These are phyloP conservation scores for Chrysosporium queenslandicum DNA, from an alignment of 2,329 filamentous ascomycete species.

Conservation along the genomic window DNA sequence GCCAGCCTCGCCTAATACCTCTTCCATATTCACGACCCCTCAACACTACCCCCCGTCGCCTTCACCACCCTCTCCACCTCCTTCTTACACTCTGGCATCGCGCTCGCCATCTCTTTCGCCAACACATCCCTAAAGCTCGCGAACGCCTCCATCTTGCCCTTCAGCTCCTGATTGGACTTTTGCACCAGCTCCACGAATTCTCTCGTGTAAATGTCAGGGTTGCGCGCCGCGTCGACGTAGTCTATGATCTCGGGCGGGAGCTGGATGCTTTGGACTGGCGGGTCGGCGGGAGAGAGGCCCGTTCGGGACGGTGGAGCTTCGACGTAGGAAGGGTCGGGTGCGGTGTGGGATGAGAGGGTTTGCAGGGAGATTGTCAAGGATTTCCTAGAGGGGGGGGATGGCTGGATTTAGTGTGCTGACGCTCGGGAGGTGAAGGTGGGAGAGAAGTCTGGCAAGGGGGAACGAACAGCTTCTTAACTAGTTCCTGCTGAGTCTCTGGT, in stretches of 20 bases:
- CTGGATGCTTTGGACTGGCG: conserved; percentile 42
- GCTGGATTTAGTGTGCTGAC: not conserved
- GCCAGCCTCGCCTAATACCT: not conserved
- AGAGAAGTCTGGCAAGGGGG: no score
- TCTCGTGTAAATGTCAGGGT: conserved; percentile 57
- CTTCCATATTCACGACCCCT: not conserved
- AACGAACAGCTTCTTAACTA: conserved; percentile 48
- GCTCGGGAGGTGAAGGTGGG: not conserved
- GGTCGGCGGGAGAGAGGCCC: conserved; percentile 23
- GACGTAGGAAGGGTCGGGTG: conserved; percentile 21
- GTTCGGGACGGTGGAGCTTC: conserved; percentile 7
- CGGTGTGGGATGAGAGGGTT: conserved; percentile 38
- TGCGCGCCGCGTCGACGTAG: conserved; percentile 53
- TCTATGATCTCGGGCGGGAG: conserved; percentile 53
- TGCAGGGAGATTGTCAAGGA: conserved; percentile 45
- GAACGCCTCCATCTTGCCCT: conserved; percentile 52
- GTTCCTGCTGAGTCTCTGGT: conserved; percentile 45
- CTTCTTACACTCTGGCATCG: conserved; percentile 47
- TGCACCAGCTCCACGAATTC: conserved; percentile 57
- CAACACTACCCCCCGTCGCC: conserved; percentile 24
- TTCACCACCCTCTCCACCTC: conserved; percentile 45
- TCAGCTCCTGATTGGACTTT: conserved; percentile 52
- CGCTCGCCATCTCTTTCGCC: conserved; percentile 48
- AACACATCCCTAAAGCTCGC: conserved; percentile 49
- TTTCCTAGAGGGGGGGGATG: conserved; percentile 15